Base-by-base conservation (phyloP, 2,329 filamentous ascomycete genomes). In the Venturia asperata region DNA sequence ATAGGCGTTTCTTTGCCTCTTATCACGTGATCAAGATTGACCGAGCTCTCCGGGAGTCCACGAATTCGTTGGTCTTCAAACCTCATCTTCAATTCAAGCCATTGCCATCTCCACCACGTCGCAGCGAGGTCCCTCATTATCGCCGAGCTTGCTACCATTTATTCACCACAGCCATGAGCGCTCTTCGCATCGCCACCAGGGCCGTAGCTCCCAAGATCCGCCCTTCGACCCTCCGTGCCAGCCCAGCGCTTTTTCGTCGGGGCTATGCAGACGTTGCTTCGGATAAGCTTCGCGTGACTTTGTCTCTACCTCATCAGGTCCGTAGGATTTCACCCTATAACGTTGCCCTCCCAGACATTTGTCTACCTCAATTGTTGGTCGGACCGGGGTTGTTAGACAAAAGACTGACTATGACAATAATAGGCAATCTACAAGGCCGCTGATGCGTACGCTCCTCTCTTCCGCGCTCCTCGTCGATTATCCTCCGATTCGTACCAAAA, bases 251-350 rank as follows among this genome's bases (percentile, higher is more conserved):
- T 91, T 71, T 89, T 92, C 83, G 91, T 79, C 87, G 94, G 84
- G 88, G 88, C 74, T 99, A 99, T 79, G 94, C 80, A 72, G 80
- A 82, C 72, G 80, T 81, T 71, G 80, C 79, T 71, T 74, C 78
- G 66, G 80, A 82, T 77, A 82, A 82, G 78, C 96, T 99, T 85
- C 95, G 96, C 88, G 88, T 99, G 83, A 96, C 91, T 84, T 85
- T 99, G 83, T 87, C 90, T 78, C 90, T 99, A 74, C 94, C 94
- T 82, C 93, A 97, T 83, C 90, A 97, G 92, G 94, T 97, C 91
- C 81, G 90, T 66, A 4, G 15, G 15, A 34, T 9, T 21, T 30
- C 4, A 5, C 17, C 24, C 13, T 30, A 19, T 21, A 15, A 19
- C 1, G 3, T n/a, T 58, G 10, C 15, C 2, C 15, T 34, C 5